Evolutionary conservation across 192 early-diverging fungal species (phyloP).

Genomic region (Mortierella claussenii): DNA sequence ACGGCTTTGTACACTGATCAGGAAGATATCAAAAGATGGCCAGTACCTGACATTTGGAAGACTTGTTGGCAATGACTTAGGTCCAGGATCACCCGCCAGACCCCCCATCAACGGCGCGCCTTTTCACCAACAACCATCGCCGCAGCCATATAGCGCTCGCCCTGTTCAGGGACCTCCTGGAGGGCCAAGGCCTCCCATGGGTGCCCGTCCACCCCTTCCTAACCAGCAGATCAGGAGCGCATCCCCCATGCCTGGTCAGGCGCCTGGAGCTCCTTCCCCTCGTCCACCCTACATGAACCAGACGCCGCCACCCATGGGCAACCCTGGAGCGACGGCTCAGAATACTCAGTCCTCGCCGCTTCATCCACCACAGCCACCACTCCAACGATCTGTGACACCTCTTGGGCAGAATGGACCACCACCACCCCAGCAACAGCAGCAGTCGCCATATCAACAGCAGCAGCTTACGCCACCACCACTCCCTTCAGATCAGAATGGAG

Average conservation of each 20-base stretch:
- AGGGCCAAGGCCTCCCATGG: conserved; percentile 30
- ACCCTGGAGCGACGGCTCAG: conserved; percentile 20
- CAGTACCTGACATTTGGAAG: too few relatives aligned
- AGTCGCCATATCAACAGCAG: conserved; percentile 17
- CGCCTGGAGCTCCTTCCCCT: conserved; percentile 16
- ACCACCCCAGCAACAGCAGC: conserved; percentile 18
- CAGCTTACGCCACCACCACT: conserved; percentile 3
- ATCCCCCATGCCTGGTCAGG: conserved; percentile 33
- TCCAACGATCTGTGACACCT: conserved; percentile 22
- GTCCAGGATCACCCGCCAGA: conserved; percentile 11
- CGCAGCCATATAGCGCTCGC: conserved; percentile 26
- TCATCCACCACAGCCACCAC: conserved; percentile 25
- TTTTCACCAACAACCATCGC: conserved; percentile 16
- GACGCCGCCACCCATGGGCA: conserved; percentile 21
- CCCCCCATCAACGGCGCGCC: conserved; percentile 12
- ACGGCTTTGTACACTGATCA: background rate
- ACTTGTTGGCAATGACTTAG: too few relatives aligned
- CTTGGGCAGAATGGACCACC: conserved; percentile 14
- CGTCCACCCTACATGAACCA: conserved; percentile 21
- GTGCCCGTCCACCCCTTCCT: conserved; percentile 28
- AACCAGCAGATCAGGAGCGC: conserved; percentile 40
- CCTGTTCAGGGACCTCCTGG: conserved; percentile 22
- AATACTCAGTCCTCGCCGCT: conserved; percentile 16
- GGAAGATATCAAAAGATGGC: background rate
- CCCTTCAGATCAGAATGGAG: conserved; percentile 22